phyloP scores from a whole-genome alignment of 1,284 basidiomycete genomes.

The Sutorius eximius region DNA sequence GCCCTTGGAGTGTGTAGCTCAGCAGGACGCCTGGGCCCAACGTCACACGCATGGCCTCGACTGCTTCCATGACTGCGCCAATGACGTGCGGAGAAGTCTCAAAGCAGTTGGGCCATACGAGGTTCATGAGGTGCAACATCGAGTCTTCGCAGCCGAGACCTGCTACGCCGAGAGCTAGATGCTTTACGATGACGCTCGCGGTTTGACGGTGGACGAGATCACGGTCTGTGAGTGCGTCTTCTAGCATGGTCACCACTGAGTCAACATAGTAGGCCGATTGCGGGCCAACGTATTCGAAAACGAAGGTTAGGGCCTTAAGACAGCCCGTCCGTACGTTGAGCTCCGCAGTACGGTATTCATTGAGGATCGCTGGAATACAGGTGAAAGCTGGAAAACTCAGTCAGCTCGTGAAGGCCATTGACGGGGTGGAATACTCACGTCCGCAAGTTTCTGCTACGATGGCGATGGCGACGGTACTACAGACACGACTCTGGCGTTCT shows the following conservation, averaged over 20 bases:
- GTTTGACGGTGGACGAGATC: slow-evolving; percentile 99
- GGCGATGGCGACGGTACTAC: slow-evolving; percentile 97
- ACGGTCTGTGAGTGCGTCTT: slow-evolving; percentile 96
- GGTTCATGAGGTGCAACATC: slow-evolving; percentile 95
- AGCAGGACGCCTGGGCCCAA: slow-evolving; percentile 92
- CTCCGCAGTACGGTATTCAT: slow-evolving; percentile 98
- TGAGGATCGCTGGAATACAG: slow-evolving; percentile 97
- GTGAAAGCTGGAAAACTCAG: slow-evolving; percentile 74
- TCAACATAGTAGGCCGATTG: slow-evolving; percentile 99
- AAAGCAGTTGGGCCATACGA: slow-evolving; percentile 99
- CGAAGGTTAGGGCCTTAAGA: slow-evolving; percentile 96
- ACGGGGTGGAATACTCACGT: slow-evolving; percentile 52
- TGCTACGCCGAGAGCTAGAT: slow-evolving; percentile 94
- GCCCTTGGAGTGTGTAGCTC: slow-evolving; percentile 87
- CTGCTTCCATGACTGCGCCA: slow-evolving; percentile 93
- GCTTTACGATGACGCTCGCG: slow-evolving; percentile 98
- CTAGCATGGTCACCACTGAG: slow-evolving; percentile 95
- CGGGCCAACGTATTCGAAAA: slow-evolving; percentile 99
- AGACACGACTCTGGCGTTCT: slow-evolving; percentile 98
- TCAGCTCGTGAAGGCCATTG: slow-evolving; percentile 17
- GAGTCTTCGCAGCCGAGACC: slow-evolving; percentile 98
- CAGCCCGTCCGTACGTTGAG: slow-evolving; percentile 99
- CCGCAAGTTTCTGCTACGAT: slow-evolving; percentile 98
- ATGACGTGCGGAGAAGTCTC: slow-evolving; percentile 99
- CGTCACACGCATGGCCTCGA: slow-evolving; percentile 96